phyloP scores from a whole-genome alignment of 2,329 filamentous ascomycete genomes.

The Paramyrothecium roridum region DNA sequence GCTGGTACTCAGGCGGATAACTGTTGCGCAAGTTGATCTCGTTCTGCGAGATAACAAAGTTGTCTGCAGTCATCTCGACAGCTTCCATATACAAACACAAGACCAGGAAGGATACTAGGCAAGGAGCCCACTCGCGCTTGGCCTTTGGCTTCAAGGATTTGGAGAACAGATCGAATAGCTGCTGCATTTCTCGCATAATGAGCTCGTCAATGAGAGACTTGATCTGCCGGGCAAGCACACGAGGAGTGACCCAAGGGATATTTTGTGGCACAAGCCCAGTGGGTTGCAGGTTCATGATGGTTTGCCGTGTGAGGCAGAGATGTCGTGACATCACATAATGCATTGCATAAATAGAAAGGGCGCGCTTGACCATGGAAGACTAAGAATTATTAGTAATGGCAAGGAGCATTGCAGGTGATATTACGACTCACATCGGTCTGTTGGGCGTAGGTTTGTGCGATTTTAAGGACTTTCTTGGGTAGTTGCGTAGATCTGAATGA shows the following conservation, averaged over 20 bases:
- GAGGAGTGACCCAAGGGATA: conserved; percentile 44
- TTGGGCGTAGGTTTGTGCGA: conserved; percentile 46
- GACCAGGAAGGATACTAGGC: conserved; percentile 53
- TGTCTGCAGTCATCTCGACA: conserved; percentile 50
- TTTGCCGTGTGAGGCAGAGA: conserved; percentile 45
- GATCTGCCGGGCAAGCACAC: conserved; percentile 54
- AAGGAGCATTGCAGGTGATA: conserved; percentile 7
- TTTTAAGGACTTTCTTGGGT: conserved; percentile 41
- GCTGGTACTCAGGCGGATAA: conserved; percentile 32
- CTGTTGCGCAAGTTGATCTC: conserved; percentile 41
- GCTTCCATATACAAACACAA: conserved; percentile 58
- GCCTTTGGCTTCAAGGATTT: conserved; percentile 52
- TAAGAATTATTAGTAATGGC: conserved; percentile 16
- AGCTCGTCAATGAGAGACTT: conserved; percentile 56
- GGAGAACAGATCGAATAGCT: conserved; percentile 50
- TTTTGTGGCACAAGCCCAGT: conserved; percentile 42
- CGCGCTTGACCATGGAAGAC: conserved; percentile 48
- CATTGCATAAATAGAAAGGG: conserved; percentile 53
- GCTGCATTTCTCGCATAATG: conserved; percentile 47
- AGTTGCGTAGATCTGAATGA: conserved; percentile 40
- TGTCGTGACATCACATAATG: conserved; percentile 56
- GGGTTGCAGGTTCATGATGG: conserved; percentile 36
- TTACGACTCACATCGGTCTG: conserved; percentile 36
- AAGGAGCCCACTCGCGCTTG: conserved; percentile 53
- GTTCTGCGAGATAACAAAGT: conserved; percentile 48